phyloP scores from a whole-genome alignment of 805 yeast species.

The Ogataea polymorpha region DNA sequence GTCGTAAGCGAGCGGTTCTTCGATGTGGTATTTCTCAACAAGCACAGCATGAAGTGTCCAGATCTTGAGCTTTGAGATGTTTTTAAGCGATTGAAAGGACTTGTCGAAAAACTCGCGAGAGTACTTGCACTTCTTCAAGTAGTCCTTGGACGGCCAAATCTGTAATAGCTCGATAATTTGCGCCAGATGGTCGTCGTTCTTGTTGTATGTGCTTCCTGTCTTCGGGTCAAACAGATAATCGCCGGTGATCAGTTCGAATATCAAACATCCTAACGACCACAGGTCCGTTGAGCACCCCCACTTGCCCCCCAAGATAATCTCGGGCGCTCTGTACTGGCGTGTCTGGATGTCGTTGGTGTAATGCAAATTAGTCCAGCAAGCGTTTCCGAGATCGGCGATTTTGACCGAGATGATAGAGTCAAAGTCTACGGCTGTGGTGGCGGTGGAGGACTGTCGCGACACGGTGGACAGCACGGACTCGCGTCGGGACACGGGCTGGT shows the following conservation, averaged over 20 bases:
- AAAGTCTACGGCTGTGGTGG: slow-evolving; percentile 19
- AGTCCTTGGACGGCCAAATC: slow-evolving; percentile 37
- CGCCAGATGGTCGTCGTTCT: slow-evolving; percentile 62
- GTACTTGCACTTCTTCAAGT: slow-evolving; percentile 38
- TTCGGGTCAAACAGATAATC: slow-evolving; percentile 64
- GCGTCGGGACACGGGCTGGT: slow-evolving; percentile 11
- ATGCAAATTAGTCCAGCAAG: slow-evolving; percentile 61
- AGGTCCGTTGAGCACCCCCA: slow-evolving; percentile 66
- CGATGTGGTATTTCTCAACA: slow-evolving; percentile 47
- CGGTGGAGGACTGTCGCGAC: slow-evolving; percentile 15
- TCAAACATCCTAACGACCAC: slow-evolving; percentile 58
- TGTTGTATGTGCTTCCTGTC: slow-evolving; percentile 42
- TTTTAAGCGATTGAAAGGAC: slow-evolving; percentile 34
- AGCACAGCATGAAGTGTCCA: slow-evolving; percentile 52
- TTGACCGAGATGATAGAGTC: slow-evolving; percentile 43
- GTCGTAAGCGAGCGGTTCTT: slow-evolving; percentile 35
- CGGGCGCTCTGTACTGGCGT: slow-evolving; percentile 65
- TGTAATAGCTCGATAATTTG: slow-evolving; percentile 54
- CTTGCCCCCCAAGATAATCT: slow-evolving; percentile 51
- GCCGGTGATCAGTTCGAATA: slow-evolving; percentile 59
- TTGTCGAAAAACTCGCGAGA: slow-evolving; percentile 41
- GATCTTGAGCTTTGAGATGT: slow-evolving; percentile 45
- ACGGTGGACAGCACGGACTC: slow-evolving; percentile 13
- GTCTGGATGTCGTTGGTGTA: slow-evolving; percentile 70
- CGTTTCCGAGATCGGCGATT: slow-evolving; percentile 69